Conservation (phyloP, 352 stramenopile species). For the Globisporangium polare region DNA sequence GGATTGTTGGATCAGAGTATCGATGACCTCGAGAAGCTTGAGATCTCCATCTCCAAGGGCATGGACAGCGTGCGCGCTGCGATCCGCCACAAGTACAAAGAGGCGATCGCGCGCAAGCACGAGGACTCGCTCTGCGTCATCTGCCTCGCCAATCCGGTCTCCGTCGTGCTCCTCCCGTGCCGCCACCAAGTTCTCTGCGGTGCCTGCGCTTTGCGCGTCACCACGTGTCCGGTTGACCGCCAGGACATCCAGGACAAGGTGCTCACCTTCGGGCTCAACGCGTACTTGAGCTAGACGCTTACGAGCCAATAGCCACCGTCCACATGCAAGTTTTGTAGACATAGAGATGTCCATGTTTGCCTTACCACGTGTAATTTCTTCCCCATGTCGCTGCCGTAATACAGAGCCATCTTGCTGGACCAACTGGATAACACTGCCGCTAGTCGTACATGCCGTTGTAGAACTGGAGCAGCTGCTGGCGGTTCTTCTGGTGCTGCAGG, state of each 20-base stretch:
- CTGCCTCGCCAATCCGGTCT: slow-evolving; percentile 41
- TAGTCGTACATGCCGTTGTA: slow-evolving; percentile 88
- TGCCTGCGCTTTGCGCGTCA: slow-evolving; percentile 43
- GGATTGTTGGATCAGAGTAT: slow-evolving; percentile 25
- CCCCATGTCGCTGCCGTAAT: not conserved
- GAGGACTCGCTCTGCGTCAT: slow-evolving; percentile 43
- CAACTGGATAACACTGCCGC: not conserved
- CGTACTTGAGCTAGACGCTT: slow-evolving; percentile 22
- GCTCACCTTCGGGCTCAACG: slow-evolving; percentile 55
- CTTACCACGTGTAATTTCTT: slow-evolving; percentile 3
- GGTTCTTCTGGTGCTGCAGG: slow-evolving; percentile 63
- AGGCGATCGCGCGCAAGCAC: slow-evolving; percentile 16
- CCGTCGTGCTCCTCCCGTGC: slow-evolving; percentile 54
- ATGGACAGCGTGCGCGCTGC: slow-evolving; percentile 29
- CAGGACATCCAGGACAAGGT: slow-evolving; percentile 56
- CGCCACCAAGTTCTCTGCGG: slow-evolving; percentile 61
- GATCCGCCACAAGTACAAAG: slow-evolving; percentile 27
- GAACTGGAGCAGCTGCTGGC: slow-evolving; percentile 78
- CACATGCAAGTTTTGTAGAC: slow-evolving; percentile 5
- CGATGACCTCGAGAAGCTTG: slow-evolving; percentile 41
- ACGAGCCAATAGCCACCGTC: not conserved
- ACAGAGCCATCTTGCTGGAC: not conserved
- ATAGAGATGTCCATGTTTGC: not conserved
- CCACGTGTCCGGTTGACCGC: slow-evolving; percentile 57
- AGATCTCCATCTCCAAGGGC: slow-evolving; percentile 22